Conservation (phyloP, 805 yeast species). For the Priceomyces melissophilus region DNA sequence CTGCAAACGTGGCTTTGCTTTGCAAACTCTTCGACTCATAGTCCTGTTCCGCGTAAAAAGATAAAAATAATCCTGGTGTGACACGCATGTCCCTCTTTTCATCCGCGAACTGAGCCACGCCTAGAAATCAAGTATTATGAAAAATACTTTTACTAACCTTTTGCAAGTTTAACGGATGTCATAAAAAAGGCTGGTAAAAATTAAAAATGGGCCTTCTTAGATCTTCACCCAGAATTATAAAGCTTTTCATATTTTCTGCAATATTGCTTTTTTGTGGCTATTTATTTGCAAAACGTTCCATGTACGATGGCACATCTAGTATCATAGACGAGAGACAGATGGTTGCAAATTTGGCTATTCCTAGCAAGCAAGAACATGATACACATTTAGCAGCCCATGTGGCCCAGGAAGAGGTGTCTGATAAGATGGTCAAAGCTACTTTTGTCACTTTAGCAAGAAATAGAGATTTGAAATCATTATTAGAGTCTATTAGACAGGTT, state of each 20-base stretch:
- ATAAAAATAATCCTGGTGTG: no score
- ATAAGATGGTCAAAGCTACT: slow-evolving; percentile 37
- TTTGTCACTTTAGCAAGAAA: slow-evolving; percentile 78
- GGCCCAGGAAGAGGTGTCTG: slow-evolving; percentile 4
- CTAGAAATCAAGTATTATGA: no score
- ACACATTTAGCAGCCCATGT: neutral
- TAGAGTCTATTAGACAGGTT: slow-evolving; percentile 65
- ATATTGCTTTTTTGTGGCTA: slow-evolving; percentile 34
- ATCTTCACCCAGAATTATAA: slow-evolving; percentile 36
- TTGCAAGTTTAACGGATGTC: no score
- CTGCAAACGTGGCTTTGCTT: no score
- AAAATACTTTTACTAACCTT: no score
- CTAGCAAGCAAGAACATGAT: neutral
- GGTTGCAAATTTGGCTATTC: neutral
- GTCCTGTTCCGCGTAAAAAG: no score
- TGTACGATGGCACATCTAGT: slow-evolving; percentile 12
- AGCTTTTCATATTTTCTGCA: slow-evolving; percentile 38
- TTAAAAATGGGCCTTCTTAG: slow-evolving; percentile 19
- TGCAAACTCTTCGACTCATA: no score
- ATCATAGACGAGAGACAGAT: neutral
- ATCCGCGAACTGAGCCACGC: no score
- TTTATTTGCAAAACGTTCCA: slow-evolving; percentile 34
- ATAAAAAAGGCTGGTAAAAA: no score
- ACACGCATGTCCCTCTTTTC: no score
- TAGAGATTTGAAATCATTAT: slow-evolving; percentile 55